These are phyloP conservation scores for Lentithecium fluviatile DNA, from an alignment of 495 filamentous ascomycete genomes.

Conservation along the genomic window DNA sequence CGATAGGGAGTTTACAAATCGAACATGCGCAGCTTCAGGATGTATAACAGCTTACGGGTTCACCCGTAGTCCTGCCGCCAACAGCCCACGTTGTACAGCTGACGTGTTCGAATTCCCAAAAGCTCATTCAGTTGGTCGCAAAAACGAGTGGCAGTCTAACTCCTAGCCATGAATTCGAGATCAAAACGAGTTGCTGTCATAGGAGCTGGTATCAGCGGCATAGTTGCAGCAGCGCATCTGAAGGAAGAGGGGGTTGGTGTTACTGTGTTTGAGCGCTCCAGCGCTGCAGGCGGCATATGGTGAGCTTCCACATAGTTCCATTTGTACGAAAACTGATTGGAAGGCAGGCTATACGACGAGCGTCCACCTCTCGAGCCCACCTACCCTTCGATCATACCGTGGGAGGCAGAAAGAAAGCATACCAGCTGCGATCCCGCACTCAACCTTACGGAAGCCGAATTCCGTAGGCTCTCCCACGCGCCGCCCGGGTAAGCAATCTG, in stretches of 20 bases:
- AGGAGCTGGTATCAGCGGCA: slow-evolving; percentile 68
- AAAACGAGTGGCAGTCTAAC: not conserved
- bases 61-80: no score
- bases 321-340: not conserved
- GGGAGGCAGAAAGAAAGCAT: slow-evolving; percentile 38
- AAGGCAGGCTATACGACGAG: slow-evolving; percentile 57
- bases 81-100: no score
- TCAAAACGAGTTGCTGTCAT: slow-evolving; percentile 57
- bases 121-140: not conserved
- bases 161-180: slow-evolving; percentile 2
- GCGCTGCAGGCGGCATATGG: slow-evolving; percentile 62
- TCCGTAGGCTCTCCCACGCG: slow-evolving; percentile 47
- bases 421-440: slow-evolving; percentile 4
- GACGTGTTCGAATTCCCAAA: not conserved
- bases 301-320: slow-evolving; percentile 34
- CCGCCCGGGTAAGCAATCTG: slow-evolving; percentile 50
- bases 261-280: slow-evolving; percentile 63
- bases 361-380: slow-evolving; percentile 55
- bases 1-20: not conserved
- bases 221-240: slow-evolving; percentile 62
- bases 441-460: slow-evolving; percentile 29
- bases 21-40: no score
- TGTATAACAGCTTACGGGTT: no score
- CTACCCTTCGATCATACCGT: slow-evolving; percentile 56
- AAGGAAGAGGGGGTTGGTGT: slow-evolving; percentile 58